Percentiles rank a stretch among this genome's conserved stretches.
Conservation (phyloP, 345 rosid species). For the Xanthoceras sorbifolium region DNA sequence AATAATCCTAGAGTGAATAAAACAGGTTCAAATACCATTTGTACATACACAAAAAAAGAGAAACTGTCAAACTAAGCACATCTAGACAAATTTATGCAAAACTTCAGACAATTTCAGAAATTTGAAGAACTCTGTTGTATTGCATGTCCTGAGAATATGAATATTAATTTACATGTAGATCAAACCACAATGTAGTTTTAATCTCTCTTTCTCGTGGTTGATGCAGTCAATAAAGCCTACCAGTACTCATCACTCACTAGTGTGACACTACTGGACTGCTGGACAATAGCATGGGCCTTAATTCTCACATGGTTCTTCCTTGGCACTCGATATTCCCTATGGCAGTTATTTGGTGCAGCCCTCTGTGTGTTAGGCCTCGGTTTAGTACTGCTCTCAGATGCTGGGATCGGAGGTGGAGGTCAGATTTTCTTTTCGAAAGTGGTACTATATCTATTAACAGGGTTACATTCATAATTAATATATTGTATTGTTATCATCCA, state of each 20-base stretch:
- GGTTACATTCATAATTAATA: neutral
- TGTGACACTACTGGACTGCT: constrained; percentile 63
- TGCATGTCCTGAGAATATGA: neutral
- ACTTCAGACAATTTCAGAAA: neutral
- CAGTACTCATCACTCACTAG: constrained; percentile 65
- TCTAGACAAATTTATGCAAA: no score
- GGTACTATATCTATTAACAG: neutral
- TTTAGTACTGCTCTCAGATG: constrained; percentile 59
- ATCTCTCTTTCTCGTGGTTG: neutral
- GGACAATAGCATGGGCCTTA: constrained; percentile 55
- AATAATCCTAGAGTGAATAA: neutral
- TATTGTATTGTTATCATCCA: neutral
- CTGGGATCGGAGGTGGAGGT: constrained; percentile 64
- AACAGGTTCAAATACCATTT: neutral
- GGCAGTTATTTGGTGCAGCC: constrained; percentile 57
- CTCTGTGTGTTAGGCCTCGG: constrained; percentile 60
- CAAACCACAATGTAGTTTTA: neutral
- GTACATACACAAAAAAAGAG: neutral
- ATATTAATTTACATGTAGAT: neutral
- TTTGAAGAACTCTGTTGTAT: neutral
- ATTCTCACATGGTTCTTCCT: constrained; percentile 54
- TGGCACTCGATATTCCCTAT: constrained; percentile 49
- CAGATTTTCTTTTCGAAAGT: constrained; percentile 9
- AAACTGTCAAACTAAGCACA: no score
- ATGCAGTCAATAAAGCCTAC: constrained; percentile 63